Conservation (phyloP, 2,329 filamentous ascomycete species). For the Fusarium globosum region DNA sequence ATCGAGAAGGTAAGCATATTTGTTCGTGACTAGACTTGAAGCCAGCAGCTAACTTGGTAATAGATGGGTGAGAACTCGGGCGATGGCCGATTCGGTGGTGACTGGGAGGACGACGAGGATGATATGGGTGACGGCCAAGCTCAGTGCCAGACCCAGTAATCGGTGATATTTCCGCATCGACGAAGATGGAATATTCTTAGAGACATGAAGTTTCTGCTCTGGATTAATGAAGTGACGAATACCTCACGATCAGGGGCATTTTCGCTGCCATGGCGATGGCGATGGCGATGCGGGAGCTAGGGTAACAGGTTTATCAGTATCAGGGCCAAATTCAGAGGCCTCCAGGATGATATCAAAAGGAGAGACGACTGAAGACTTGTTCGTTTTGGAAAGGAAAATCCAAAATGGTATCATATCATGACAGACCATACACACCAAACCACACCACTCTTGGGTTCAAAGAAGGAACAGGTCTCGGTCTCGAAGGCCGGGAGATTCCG, state of each 20-base stretch:
- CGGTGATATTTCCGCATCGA: background rate
- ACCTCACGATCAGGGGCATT: slow-evolving; percentile 32
- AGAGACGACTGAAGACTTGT: slow-evolving; percentile 2
- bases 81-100: slow-evolving; percentile 72
- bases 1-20: slow-evolving; percentile 74
- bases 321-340: background rate
- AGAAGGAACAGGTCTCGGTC: slow-evolving; percentile 18
- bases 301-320: background rate
- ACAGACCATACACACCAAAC: background rate
- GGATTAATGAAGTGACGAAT: slow-evolving; percentile 44
- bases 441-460: slow-evolving; percentile 27
- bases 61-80: slow-evolving; percentile 78
- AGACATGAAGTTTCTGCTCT: slow-evolving; percentile 18
- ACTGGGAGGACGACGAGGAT: slow-evolving; percentile 76
- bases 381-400: slow-evolving; percentile 19
- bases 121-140: slow-evolving; percentile 73
- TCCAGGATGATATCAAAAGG: slow-evolving; percentile 9
- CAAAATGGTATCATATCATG: slow-evolving; percentile 25
- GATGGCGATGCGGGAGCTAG: background rate
- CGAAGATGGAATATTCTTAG: slow-evolving; percentile 23
- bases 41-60: slow-evolving; percentile 20
- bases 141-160: slow-evolving; percentile 80
- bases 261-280: slow-evolving; percentile 11
- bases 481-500: slow-evolving; percentile 1
- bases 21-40: slow-evolving; percentile 3